Base-by-base conservation (phyloP, 2,329 filamentous ascomycete genomes). In the Acrodontium crateriforme region DNA sequence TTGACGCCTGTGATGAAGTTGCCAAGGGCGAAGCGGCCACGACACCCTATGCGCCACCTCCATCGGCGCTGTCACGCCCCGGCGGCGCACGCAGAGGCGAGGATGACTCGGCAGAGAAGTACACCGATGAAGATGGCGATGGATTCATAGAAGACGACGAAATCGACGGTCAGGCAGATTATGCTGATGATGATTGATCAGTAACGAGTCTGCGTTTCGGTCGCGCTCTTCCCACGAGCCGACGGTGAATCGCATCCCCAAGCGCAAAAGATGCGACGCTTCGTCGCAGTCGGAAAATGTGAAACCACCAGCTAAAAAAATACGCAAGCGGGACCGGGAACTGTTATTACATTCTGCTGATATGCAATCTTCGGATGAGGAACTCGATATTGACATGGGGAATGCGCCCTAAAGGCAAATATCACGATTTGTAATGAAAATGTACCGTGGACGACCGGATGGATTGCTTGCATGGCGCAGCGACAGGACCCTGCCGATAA, bases 1-100 rank as follows among this genome's bases (percentile, higher is more conserved):
- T 98, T 38, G 89, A 98, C 58, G 89, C 89, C n/a, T 80, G 76
- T 50, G 77, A 82, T 49, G 65, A 71, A 5, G 75, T 80, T 27
- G 74, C 74, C 10, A 75, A 78, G 47, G 65, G 74, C 35, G 62
- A 65, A 12, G 64, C 60, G 11, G 58, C 54, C 9, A 54, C 49
- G 24, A 9, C 23, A 25, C 28, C 26, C 21, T 25, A 35, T 16
- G 30, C 24, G 23, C 23, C 22, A 28, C 29, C 36, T 15, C 14
- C 37, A 5, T 30, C 39, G 14, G 31, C 32, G 21, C 35, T 28
- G 24, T 32, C 16, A n/a, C 35, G 29, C n/a, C n/a, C n/a, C n/a
- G 16, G 29, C 15, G 16, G 23, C 9, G 18, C 12, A 20, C 30
- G 34, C 25, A 30, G 35, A 32, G 6, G 42, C 41, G 3, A 29